phyloP scores from a whole-genome alignment of 805 yeast species.

The Millerozyma acaciae region DNA sequence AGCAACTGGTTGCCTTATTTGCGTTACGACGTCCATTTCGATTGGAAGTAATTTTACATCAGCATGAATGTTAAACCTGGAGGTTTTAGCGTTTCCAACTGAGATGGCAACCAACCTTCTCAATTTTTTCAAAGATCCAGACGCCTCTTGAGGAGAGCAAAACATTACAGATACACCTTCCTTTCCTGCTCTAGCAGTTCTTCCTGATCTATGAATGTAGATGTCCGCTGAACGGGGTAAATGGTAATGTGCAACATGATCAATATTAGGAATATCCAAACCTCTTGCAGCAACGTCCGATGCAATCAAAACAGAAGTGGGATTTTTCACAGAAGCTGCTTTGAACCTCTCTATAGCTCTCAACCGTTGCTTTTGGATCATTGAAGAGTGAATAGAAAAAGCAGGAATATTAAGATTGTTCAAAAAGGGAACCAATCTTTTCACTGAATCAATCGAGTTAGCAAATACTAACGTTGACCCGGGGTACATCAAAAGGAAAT shows the following conservation, averaged over 20 bases:
- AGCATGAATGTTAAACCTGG: conserved; percentile 32
- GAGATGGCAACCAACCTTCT: conserved; percentile 50
- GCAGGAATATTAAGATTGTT: conserved; percentile 64
- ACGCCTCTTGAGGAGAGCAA: conserved; percentile 90
- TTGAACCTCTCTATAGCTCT: conserved; percentile 80
- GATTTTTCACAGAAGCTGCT: conserved; percentile 42
- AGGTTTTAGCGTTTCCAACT: conserved; percentile 25
- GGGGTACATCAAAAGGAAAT: conserved; percentile 79
- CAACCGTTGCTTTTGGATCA: conserved; percentile 92
- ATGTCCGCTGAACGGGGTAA: conserved; percentile 92
- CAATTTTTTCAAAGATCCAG: conserved; percentile 79
- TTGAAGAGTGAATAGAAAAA: conserved; percentile 83
- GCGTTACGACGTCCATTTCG: conserved; percentile 68
- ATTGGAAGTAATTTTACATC: conserved; percentile 70
- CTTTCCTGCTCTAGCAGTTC: conserved; percentile 95
- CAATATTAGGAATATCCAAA: conserved; percentile 82
- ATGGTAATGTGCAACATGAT: conserved; percentile 95
- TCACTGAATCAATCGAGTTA: conserved; percentile 92
- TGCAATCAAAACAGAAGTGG: conserved; percentile 72
- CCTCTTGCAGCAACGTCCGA: conserved; percentile 99
- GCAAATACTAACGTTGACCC: conserved; percentile 90
- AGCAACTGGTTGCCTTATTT: conserved; percentile 62
- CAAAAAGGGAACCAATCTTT: conserved; percentile 73
- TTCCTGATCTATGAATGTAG: conserved; percentile 92
- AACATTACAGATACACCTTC: conserved; percentile 95